Percentiles rank a stretch among this genome's conserved stretches.
These are phyloP conservation scores for Metschnikowia sp. DNA, from an alignment of 805 yeast genomes.

Conservation along the genomic window DNA sequence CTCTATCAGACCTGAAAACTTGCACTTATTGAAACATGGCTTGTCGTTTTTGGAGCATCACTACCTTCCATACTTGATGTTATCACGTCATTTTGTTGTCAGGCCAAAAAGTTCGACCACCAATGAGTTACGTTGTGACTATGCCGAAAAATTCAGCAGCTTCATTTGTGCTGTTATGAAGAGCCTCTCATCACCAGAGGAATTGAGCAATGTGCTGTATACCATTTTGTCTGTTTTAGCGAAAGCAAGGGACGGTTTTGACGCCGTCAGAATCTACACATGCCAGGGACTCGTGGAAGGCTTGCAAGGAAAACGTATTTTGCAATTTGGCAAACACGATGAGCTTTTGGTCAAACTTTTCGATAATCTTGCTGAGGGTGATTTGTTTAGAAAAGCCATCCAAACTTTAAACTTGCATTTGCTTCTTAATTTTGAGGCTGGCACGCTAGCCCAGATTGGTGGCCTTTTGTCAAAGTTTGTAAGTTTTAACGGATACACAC, in stretches of 20 bases:
- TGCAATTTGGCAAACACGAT: slow-evolving; percentile 27
- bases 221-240: slow-evolving; percentile 44
- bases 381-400: slow-evolving; percentile 45
- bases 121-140: slow-evolving; percentile 45
- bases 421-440: slow-evolving; percentile 31
- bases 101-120: slow-evolving; percentile 22
- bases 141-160: slow-evolving; percentile 49
- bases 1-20: slow-evolving; percentile 44
- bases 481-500: slow-evolving; percentile 34
- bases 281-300: slow-evolving; percentile 58
- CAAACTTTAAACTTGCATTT: slow-evolving; percentile 53
- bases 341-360: slow-evolving; percentile 25
- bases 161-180: slow-evolving; percentile 43
- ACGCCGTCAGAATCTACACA: slow-evolving; percentile 65
- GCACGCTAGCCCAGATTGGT: slow-evolving; percentile 25
- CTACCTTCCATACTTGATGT: slow-evolving; percentile 59
- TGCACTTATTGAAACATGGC: slow-evolving; percentile 34
- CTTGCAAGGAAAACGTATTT: slow-evolving; percentile 28
- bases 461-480: slow-evolving; percentile 34
- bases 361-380: slow-evolving; percentile 46
- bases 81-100: slow-evolving; percentile 58
- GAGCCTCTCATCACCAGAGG: slow-evolving; percentile 23
- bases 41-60: slow-evolving; percentile 43
- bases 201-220: slow-evolving; percentile 22
- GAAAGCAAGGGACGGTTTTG: slow-evolving; percentile 52